Percentiles rank a stretch among this genome's conserved stretches.
phyloP scores from a whole-genome alignment of 2,329 filamentous ascomycete genomes.

The Pseudogymnoascus sp. region DNA sequence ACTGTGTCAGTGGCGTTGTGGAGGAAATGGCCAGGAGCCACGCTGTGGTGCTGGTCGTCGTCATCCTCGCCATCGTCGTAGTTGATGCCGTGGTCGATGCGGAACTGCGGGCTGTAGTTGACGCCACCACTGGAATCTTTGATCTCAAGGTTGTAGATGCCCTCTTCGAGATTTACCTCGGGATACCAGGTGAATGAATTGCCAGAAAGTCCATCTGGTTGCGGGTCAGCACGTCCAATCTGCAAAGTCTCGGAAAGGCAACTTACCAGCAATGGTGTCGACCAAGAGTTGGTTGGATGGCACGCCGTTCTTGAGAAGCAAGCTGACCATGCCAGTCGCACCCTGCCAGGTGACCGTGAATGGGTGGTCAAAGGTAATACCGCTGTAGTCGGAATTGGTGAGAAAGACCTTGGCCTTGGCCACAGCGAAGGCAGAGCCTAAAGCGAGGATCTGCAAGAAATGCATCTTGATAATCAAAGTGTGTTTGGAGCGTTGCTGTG shows the following conservation, averaged over 20 bases:
- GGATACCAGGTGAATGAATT: conserved; percentile 21
- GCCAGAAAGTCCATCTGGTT: conserved; percentile 18
- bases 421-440: conserved; percentile 18
- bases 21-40: not conserved
- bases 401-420: conserved; percentile 20
- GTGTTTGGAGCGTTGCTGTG: not conserved
- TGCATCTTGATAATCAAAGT: conserved; percentile 23
- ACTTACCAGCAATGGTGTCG: conserved; percentile 23
- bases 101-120: conserved; percentile 25
- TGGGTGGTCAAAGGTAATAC: conserved; percentile 18
- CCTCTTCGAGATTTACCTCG: conserved; percentile 3
- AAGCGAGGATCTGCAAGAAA: conserved; percentile 23
- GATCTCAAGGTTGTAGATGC: conserved; percentile 24
- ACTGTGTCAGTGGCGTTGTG: not conserved
- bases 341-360: conserved; percentile 24
- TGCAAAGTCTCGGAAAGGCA: not conserved
- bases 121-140: conserved; percentile 14
- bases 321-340: conserved; percentile 22
- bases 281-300: conserved; percentile 21
- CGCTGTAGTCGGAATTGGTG: conserved; percentile 22
- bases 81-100: conserved; percentile 17
- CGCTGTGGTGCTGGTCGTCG: not conserved
- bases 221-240: conserved; percentile 8
- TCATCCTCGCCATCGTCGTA: not conserved
- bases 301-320: conserved; percentile 24